Conservation (phyloP, 108 stramenopile species). For the Stephanodiscus minutulus region DNA sequence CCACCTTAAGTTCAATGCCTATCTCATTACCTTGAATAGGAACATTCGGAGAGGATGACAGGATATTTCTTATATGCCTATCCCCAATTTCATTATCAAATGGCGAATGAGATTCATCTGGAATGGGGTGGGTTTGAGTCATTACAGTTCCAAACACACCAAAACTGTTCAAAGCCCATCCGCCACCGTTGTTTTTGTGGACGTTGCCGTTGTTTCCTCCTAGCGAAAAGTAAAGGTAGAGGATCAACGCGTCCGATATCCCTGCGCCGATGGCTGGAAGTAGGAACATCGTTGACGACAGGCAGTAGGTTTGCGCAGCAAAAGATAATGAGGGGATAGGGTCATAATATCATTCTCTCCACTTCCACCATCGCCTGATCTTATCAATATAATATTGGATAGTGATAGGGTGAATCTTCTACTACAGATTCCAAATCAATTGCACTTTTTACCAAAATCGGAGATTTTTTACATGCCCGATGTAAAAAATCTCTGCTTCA, state of each 20-base stretch:
- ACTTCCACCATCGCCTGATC: too few relatives aligned
- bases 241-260: conserved; percentile 55
- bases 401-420: too few relatives aligned
- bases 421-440: too few relatives aligned
- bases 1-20: neutral
- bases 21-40: conserved; percentile 5
- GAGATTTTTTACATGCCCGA: too few relatives aligned
- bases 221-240: conserved; percentile 47
- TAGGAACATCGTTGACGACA: conserved; percentile 40
- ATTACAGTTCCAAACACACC: neutral
- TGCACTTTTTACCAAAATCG: too few relatives aligned
- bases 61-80: neutral
- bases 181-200: conserved; percentile 12
- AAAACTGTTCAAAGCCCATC: conserved; percentile 1
- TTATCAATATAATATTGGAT: too few relatives aligned
- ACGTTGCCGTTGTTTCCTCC: conserved; percentile 4
- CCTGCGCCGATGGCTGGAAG: conserved; percentile 65
- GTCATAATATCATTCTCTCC: too few relatives aligned
- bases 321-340: too few relatives aligned
- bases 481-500: too few relatives aligned
- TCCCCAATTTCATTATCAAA: neutral
- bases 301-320: too few relatives aligned
- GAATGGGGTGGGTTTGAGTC: neutral
- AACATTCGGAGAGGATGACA: conserved; percentile 4
- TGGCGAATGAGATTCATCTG: conserved; percentile 1